Conservation (phyloP, 2,329 filamentous ascomycete genomes). For the Aspergillus pseudotamarii region DNA sequence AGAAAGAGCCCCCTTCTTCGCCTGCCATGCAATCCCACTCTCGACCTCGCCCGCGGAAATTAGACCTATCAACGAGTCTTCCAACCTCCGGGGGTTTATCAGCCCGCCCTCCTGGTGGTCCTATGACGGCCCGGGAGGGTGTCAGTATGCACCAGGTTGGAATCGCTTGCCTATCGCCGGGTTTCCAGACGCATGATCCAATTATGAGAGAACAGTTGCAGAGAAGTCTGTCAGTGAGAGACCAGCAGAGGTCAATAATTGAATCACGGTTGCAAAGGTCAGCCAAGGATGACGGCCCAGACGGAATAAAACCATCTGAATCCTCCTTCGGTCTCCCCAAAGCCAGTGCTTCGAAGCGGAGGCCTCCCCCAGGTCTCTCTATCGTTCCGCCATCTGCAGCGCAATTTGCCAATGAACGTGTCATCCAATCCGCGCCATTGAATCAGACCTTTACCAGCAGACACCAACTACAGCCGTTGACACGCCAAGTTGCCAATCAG, state of each 20-base stretch:
- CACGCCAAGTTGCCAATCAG: conserved; percentile 77
- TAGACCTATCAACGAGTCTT: conserved; percentile 49
- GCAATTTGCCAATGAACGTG: conserved; percentile 88
- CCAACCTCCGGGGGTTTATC: conserved; percentile 53
- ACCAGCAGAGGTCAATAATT: conserved; percentile 93
- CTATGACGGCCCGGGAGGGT: conserved; percentile 75
- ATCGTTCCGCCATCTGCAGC: conserved; percentile 94
- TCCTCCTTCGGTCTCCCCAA: conserved; percentile 42
- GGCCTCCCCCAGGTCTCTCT: conserved; percentile 79
- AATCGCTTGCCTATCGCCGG: conserved; percentile 89
- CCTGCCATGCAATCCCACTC: conserved; percentile 72
- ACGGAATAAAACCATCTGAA: conserved; percentile 59
- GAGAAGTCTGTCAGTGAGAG: conserved; percentile 87
- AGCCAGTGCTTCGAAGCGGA: conserved; percentile 53
- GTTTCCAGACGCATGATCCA: conserved; percentile 96
- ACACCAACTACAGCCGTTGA: conserved; percentile 74
- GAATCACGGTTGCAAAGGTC: conserved; percentile 88
- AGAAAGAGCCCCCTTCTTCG: conserved; percentile 87
- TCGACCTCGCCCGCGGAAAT: conserved; percentile 48
- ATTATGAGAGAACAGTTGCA: conserved; percentile 94
- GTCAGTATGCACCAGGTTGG: conserved; percentile 89
- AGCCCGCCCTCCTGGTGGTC: conserved; percentile 67
- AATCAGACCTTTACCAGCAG: conserved; percentile 94
- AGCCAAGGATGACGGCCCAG: conserved; percentile 73
- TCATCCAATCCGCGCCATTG: conserved; percentile 94